Evolutionary conservation across 1,139 yeast species (phyloP).

Genomic region (Keqinozyma sinolaborantium): DNA sequence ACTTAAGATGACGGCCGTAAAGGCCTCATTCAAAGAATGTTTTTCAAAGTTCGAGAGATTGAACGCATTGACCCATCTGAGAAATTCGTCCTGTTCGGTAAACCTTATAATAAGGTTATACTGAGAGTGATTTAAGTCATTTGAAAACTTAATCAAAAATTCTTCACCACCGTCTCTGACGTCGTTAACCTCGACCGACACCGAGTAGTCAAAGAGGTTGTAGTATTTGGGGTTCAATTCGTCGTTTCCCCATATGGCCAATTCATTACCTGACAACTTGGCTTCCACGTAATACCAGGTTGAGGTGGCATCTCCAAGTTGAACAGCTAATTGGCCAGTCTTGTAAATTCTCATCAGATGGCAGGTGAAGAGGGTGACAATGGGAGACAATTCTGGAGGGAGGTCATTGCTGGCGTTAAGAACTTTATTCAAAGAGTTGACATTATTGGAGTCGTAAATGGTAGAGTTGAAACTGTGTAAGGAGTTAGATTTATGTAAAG

Average conservation of each 20-base stretch:
- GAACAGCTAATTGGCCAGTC: constrained; percentile 27
- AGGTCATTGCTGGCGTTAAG: constrained; percentile 21
- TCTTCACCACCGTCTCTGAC: constrained; percentile 5
- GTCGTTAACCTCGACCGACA: constrained; percentile 12
- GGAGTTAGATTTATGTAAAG: constrained; percentile 12
- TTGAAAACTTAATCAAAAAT: constrained; percentile 30
- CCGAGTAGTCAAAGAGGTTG: constrained; percentile 40
- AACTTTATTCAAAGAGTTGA: constrained; percentile 16
- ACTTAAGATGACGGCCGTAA: constrained; percentile 54
- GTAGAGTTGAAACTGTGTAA: constrained; percentile 10
- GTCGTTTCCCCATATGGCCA: constrained; percentile 40
- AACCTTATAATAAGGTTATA: constrained; percentile 32
- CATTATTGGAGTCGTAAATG: constrained; percentile 9
- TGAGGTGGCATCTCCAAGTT: constrained; percentile 13
- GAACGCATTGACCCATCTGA: constrained; percentile 44
- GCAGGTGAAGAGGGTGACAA: constrained; percentile 40
- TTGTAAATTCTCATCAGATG: constrained; percentile 39
- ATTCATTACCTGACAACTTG: constrained; percentile 49
- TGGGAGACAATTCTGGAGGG: constrained; percentile 38
- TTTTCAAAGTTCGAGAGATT: constrained; percentile 48
- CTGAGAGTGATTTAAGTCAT: constrained; percentile 33
- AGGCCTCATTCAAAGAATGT: constrained; percentile 50
- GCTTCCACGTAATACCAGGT: constrained; percentile 41
- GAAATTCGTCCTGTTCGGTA: constrained; percentile 26
- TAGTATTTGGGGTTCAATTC: constrained; percentile 44